A percentile compares a stretch with the other conserved stretches of the same genome.
These are phyloP conservation scores for Aaosphaeria arxii DNA, from an alignment of 2,329 filamentous ascomycete species.

Conservation along the genomic window DNA sequence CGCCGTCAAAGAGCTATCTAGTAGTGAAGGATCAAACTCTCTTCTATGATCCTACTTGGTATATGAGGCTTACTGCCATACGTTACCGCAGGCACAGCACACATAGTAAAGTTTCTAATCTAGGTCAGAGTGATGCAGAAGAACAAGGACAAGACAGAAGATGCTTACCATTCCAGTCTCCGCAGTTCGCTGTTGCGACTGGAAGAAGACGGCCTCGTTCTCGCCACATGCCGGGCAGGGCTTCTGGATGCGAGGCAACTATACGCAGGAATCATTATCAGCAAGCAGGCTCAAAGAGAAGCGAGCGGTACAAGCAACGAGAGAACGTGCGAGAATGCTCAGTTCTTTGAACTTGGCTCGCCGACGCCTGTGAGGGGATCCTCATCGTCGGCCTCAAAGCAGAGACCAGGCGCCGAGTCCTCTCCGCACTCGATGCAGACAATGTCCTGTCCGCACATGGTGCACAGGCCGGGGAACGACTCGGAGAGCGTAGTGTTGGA, in stretches of 20 bases:
- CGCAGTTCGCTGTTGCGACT: conserved; percentile 93
- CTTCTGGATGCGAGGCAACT: conserved; percentile 89
- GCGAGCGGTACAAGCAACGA: conserved; percentile 32
- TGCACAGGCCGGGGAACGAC: conserved; percentile 47
- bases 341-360: conserved; percentile 32
- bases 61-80: conserved; percentile 56
- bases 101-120: conserved; percentile 59
- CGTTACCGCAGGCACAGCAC: conserved; percentile 89
- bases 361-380: conserved; percentile 22
- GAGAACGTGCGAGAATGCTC: conserved; percentile 18
- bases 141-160: not conserved
- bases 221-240: conserved; percentile 81
- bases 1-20: not conserved
- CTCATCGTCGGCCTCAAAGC: conserved; percentile 43
- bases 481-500: conserved; percentile 24
- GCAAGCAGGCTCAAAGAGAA: conserved; percentile 35
- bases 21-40: too few species aligned
- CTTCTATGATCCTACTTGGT: too few species aligned
- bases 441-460: conserved; percentile 57
- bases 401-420: conserved; percentile 42
- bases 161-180: conserved; percentile 92
- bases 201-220: conserved; percentile 95
- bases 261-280: conserved; percentile 40
- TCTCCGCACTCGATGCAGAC: conserved; percentile 52
- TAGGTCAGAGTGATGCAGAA: conserved; percentile 9